These are phyloP conservation scores for Penicillium capsulatum DNA, from an alignment of 2,329 filamentous ascomycete genomes.

Conservation along the genomic window DNA sequence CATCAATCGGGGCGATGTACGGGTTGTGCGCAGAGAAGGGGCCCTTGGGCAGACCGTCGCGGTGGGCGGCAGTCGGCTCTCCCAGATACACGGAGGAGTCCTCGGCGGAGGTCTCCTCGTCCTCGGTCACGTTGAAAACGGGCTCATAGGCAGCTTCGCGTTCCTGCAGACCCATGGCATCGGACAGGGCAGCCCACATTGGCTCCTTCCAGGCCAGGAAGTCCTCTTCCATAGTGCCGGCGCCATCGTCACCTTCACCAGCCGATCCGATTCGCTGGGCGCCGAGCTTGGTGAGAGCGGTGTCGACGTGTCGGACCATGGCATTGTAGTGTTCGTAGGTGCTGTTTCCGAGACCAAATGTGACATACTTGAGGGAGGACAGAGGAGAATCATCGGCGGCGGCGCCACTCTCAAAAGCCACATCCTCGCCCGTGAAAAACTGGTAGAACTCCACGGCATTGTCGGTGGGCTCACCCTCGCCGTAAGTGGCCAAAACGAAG, in stretches of 20 bases:
- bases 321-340: slow-evolving; percentile 99
- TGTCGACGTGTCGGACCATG: slow-evolving; percentile 90
- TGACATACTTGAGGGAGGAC: slow-evolving; percentile 81
- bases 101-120: slow-evolving; percentile 67
- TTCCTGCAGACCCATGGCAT: slow-evolving; percentile 85
- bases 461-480: slow-evolving; percentile 96
- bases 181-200: slow-evolving; percentile 85
- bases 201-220: slow-evolving; percentile 99
- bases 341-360: slow-evolving; percentile 97
- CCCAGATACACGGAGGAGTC: slow-evolving; percentile 84
- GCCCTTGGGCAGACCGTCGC: slow-evolving; percentile 76
- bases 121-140: slow-evolving; percentile 76
- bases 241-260: slow-evolving; percentile 94
- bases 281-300: slow-evolving; percentile 74
- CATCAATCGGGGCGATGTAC: slow-evolving; percentile 87
- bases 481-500: slow-evolving; percentile 95
- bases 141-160: slow-evolving; percentile 95
- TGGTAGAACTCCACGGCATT: slow-evolving; percentile 99
- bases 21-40: slow-evolving; percentile 97
- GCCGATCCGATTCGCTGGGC: slow-evolving; percentile 79
- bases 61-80: slow-evolving; percentile 93
- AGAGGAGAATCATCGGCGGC: slow-evolving; percentile 65
- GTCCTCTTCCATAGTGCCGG: slow-evolving; percentile 99
- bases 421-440: slow-evolving; percentile 77
- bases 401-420: slow-evolving; percentile 69